A percentile compares a stretch with the other conserved stretches of the same genome.
Conservation (phyloP, 192 early-diverging fungal genomes). For the Tieghemiomyces parasiticus region DNA sequence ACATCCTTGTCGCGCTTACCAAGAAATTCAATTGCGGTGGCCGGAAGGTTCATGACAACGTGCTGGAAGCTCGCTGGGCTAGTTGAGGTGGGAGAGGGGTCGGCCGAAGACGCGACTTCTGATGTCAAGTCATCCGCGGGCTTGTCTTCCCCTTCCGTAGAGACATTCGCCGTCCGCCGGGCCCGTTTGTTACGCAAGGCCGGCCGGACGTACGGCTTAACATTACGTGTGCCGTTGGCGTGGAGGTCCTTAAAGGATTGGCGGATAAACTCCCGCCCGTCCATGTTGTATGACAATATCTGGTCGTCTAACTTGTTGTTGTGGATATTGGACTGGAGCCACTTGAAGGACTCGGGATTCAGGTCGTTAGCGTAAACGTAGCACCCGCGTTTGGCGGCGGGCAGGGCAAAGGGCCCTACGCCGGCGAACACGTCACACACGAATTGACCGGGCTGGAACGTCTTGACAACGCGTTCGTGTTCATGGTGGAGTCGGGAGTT, state of each 20-base stretch:
- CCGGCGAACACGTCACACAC: conserved; percentile 96
- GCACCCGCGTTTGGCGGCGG: conserved; percentile 67
- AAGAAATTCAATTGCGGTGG: conserved; percentile 89
- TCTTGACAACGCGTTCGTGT: conserved; percentile 76
- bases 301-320: conserved; percentile 72
- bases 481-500: conserved; percentile 93
- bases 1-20: conserved; percentile 25
- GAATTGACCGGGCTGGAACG: conserved; percentile 52
- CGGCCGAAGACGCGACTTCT: conserved; percentile 3
- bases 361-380: conserved; percentile 95
- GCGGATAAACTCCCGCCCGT: conserved; percentile 81
- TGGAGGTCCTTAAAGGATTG: conserved; percentile 52
- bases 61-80: conserved; percentile 61
- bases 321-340: conserved; percentile 61
- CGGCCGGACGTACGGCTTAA: background rate
- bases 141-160: conserved; percentile 8
- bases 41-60: conserved; percentile 98
- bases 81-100: conserved; percentile 13
- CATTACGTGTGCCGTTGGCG: background rate
- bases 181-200: conserved; percentile 12
- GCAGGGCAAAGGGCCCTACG: conserved; percentile 93
- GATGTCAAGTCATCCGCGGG: conserved; percentile 10
- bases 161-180: conserved; percentile 11
- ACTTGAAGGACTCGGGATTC: conserved; percentile 80
- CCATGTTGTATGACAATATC: conserved; percentile 67